Conservation (phyloP, 768 basidiomycete genomes). For the Auriscalpium vulgare region DNA sequence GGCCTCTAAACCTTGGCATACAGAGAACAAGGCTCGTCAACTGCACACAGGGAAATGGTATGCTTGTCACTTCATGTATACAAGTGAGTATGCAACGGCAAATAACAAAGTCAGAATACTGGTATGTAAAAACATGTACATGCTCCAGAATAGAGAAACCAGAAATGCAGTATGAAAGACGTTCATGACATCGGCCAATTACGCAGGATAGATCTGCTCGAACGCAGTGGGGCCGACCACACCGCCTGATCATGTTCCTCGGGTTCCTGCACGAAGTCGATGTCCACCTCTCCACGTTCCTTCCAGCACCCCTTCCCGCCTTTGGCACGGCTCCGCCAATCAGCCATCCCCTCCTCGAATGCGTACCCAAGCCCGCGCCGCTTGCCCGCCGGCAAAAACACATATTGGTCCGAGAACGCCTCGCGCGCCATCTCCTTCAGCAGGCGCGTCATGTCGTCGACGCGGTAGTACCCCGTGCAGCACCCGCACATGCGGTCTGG, state of each 20-base stretch:
- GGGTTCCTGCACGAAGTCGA: not conserved
- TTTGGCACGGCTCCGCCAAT: not conserved
- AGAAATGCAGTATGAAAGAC: not conserved
- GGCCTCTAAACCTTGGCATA: no score
- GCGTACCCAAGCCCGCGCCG: slow-evolving; percentile 6
- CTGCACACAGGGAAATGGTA: no score
- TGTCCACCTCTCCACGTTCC: not conserved
- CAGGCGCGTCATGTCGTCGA: slow-evolving; percentile 11
- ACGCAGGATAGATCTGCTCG: not conserved
- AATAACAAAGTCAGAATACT: no score
- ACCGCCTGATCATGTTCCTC: not conserved
- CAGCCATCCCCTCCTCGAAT: not conserved
- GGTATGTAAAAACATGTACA: no score
- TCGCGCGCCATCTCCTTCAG: slow-evolving; percentile 12
- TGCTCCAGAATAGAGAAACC: no score
- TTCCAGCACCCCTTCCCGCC: not conserved
- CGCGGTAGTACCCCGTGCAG: slow-evolving; percentile 13
- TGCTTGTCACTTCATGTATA: no score
- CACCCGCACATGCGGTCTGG: slow-evolving; percentile 12
- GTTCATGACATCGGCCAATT: not conserved
- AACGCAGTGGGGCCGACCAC: not conserved
- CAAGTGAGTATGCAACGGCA: no score
- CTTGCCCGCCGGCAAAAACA: slow-evolving; percentile 9
- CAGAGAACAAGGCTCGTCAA: no score
- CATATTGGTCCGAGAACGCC: slow-evolving; percentile 1